phyloP scores from a whole-genome alignment of 805 yeast genomes.

The Metschnikowia aberdeeniae region DNA sequence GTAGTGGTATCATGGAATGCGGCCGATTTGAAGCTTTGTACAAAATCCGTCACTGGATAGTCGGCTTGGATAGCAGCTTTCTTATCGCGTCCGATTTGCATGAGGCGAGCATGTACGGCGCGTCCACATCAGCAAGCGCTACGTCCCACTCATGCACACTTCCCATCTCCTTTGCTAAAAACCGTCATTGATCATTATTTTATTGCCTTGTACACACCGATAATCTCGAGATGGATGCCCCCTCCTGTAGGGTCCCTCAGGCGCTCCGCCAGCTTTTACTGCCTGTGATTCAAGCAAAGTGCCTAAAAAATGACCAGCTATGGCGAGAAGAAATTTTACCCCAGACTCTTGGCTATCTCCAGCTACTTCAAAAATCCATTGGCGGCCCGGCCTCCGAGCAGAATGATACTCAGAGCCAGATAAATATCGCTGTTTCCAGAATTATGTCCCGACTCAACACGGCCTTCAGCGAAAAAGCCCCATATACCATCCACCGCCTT shows the following conservation, averaged over 20 bases:
- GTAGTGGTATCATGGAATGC: no score
- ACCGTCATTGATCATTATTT: background rate
- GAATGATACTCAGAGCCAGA: slow-evolving; percentile 8
- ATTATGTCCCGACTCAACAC: slow-evolving; percentile 20
- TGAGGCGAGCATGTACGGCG: slow-evolving; percentile 1
- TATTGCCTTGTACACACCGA: no score
- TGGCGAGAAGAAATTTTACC: slow-evolving; percentile 13
- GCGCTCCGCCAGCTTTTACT: slow-evolving; percentile 7
- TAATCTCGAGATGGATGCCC: background rate
- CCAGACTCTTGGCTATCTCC: slow-evolving; percentile 4
- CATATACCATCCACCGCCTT: slow-evolving; percentile 17
- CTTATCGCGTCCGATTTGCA: background rate
- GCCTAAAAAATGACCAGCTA: slow-evolving; percentile 12
- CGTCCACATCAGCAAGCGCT: slow-evolving; percentile 1
- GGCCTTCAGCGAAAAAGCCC: slow-evolving; percentile 22
- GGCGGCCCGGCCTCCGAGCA: slow-evolving; percentile 6
- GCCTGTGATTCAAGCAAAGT: slow-evolving; percentile 10
- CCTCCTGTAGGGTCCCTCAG: background rate
- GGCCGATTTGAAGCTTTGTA: no score
- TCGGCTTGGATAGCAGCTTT: background rate
- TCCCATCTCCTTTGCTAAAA: background rate
- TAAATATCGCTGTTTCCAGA: slow-evolving; percentile 4
- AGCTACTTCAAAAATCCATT: slow-evolving; percentile 6
- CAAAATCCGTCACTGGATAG: background rate
- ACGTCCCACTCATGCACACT: background rate